Conservation (phyloP, 129 eudicot genomes). For the Centrapalus pauciflorus region DNA sequence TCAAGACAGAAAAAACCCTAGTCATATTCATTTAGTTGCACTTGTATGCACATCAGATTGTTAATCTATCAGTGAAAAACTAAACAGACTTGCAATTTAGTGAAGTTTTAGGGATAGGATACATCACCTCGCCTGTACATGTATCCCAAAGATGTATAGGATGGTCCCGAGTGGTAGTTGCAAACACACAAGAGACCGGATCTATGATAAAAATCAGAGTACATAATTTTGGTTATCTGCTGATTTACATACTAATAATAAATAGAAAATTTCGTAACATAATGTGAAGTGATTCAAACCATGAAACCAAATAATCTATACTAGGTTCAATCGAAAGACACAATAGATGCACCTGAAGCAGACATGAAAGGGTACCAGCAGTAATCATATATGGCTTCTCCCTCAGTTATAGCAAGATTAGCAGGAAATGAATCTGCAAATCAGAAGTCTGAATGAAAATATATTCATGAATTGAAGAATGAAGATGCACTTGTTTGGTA, state of each 20-base stretch:
- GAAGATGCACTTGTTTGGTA: not conserved
- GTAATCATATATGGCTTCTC: slow-evolving; percentile 88
- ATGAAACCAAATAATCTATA: not conserved
- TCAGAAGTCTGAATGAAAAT: not conserved
- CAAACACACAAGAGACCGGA: slow-evolving; percentile 82
- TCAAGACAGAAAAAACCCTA: not conserved
- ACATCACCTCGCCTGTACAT: slow-evolving; percentile 77
- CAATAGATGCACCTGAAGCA: slow-evolving; percentile 53
- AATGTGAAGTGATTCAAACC: not conserved
- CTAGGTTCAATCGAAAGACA: too few relatives aligned
- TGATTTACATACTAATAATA: not conserved
- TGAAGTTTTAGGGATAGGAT: not conserved
- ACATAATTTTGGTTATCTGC: not conserved
- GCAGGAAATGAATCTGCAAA: slow-evolving; percentile 75
- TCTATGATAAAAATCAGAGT: slow-evolving; percentile 40
- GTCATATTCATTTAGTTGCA: not conserved
- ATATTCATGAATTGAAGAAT: too few relatives aligned
- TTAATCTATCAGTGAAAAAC: not conserved
- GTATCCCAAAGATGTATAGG: slow-evolving; percentile 98
- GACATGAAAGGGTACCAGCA: slow-evolving; percentile 98
- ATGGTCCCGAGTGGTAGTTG: slow-evolving; percentile 90
- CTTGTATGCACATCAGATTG: not conserved
- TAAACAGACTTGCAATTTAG: not conserved
- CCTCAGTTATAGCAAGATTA: slow-evolving; percentile 68
- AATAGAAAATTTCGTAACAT: not conserved